Evolutionary conservation across 169 alveolate species (phyloP).

Genomic region (Plasmodium vivax): DNA sequence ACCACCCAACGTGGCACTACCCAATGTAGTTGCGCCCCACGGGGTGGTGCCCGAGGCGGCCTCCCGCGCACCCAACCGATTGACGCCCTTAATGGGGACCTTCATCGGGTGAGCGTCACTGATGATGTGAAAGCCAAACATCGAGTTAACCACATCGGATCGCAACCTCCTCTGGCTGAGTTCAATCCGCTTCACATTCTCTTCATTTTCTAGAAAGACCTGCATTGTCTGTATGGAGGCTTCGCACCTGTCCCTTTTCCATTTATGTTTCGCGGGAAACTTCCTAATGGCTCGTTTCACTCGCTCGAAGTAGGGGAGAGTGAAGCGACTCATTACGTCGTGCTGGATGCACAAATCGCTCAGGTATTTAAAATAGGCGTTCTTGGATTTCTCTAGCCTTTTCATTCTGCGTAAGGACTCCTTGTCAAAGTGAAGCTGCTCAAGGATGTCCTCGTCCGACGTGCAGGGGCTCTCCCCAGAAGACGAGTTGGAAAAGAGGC

Average conservation of each 20-base stretch:
- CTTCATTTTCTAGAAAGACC: constrained; percentile 6
- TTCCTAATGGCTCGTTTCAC: neutral
- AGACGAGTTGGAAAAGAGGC: constrained; percentile 15
- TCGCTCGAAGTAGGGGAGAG: neutral
- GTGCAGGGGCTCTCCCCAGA: neutral
- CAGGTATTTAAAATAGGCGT: constrained; percentile 30
- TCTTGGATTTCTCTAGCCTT: constrained; percentile 32
- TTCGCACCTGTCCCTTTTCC: neutral
- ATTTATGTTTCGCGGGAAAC: neutral
- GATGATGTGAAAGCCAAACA: constrained; percentile 66
- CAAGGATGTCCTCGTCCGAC: constrained; percentile 20
- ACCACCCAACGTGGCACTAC: neutral
- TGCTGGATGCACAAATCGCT: neutral
- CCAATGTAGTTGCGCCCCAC: neutral
- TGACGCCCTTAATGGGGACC: constrained; percentile 27
- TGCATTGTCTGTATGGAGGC: neutral
- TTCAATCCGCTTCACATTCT: neutral
- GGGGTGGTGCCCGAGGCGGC: neutral
- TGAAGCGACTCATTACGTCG: constrained; percentile 11
- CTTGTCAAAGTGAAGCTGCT: neutral
- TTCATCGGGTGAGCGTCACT: constrained; percentile 60
- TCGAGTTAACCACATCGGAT: constrained; percentile 28
- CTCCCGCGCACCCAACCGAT: neutral
- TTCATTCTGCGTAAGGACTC: neutral
- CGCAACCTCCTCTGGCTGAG: constrained; percentile 18